A percentile compares a stretch with the other conserved stretches of the same genome.
phyloP scores from a whole-genome alignment of 2,329 filamentous ascomycete genomes.

The Scleromitrula shiraiana region DNA sequence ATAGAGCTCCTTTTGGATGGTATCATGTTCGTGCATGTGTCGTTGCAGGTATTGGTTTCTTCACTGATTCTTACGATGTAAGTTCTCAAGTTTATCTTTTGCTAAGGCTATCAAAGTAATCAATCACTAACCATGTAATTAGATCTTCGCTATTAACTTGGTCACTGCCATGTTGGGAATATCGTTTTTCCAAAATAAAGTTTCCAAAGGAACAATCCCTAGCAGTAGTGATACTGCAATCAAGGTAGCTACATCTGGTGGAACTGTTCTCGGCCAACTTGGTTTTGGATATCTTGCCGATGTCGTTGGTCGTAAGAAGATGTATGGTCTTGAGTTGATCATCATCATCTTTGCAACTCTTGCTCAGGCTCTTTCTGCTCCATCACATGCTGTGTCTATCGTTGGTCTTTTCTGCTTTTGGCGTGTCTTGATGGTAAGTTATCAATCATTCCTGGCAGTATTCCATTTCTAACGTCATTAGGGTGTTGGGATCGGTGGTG shows the following conservation, averaged over 20 bases:
- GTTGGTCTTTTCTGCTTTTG: slow-evolving; percentile 69
- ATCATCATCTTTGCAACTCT: slow-evolving; percentile 73
- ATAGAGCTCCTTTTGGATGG: slow-evolving; percentile 76
- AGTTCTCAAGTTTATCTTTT: too few relatives aligned
- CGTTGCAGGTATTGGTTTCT: slow-evolving; percentile 80
- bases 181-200: slow-evolving; percentile 21
- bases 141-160: slow-evolving; percentile 29
- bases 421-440: slow-evolving; percentile 60
- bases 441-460: too few relatives aligned
- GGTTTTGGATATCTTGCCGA: slow-evolving; percentile 75
- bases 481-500: slow-evolving; percentile 63
- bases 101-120: slow-evolving; percentile 30
- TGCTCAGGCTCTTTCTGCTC: slow-evolving; percentile 59
- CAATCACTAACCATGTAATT: slow-evolving; percentile 12
- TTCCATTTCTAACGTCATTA: slow-evolving; percentile 28
- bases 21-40: slow-evolving; percentile 66
- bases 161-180: slow-evolving; percentile 27
- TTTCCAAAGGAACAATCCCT: slow-evolving; percentile 48
- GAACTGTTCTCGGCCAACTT: slow-evolving; percentile 76
- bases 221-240: slow-evolving; percentile 67
- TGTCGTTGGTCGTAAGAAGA: slow-evolving; percentile 65
- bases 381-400: slow-evolving; percentile 54
- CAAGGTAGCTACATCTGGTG: slow-evolving; percentile 76
- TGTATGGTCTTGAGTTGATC: slow-evolving; percentile 73
- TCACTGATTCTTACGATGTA: slow-evolving; percentile 80